phyloP scores from a whole-genome alignment of 179 eudicot genomes.

The Patellifolia procumbens region DNA sequence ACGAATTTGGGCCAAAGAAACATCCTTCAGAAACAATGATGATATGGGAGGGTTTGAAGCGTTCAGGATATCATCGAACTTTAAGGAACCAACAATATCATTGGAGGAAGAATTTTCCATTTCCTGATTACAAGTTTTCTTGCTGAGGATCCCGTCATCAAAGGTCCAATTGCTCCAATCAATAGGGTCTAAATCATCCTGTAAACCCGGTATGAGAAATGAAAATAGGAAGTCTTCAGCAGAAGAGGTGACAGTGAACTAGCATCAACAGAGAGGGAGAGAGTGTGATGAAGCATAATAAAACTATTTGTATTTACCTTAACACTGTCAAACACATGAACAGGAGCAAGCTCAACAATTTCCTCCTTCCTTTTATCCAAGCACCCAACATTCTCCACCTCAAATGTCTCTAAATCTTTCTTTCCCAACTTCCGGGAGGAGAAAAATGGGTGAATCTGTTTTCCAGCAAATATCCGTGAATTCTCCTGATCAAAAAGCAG shows the following conservation, averaged over 20 bases:
- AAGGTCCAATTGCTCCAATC: constrained; percentile 86
- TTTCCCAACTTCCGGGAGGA: constrained; percentile 58
- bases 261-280: not conserved
- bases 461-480: constrained; percentile 81
- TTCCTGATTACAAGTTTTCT: constrained; percentile 29
- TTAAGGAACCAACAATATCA: constrained; percentile 39
- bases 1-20: constrained; percentile 28
- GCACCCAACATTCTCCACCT: constrained; percentile 41
- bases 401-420: constrained; percentile 45
- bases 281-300: not conserved
- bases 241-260: not conserved
- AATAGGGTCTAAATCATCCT: constrained; percentile 49
- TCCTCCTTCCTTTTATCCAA: constrained; percentile 41
- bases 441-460: constrained; percentile 89
- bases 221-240: constrained; percentile 3
- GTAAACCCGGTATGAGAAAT: constrained; percentile 29
- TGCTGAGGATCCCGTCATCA: constrained; percentile 41
- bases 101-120: constrained; percentile 30
- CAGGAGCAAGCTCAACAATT: constrained; percentile 49
- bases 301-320: constrained; percentile 48
- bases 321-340: constrained; percentile 73
- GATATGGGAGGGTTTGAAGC: constrained; percentile 27
- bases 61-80: constrained; percentile 40
- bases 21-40: constrained; percentile 30
- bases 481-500: constrained; percentile 65